These are phyloP conservation scores for Pestalotiopsis sp. DNA, from an alignment of 2,329 filamentous ascomycete species.

Conservation along the genomic window DNA sequence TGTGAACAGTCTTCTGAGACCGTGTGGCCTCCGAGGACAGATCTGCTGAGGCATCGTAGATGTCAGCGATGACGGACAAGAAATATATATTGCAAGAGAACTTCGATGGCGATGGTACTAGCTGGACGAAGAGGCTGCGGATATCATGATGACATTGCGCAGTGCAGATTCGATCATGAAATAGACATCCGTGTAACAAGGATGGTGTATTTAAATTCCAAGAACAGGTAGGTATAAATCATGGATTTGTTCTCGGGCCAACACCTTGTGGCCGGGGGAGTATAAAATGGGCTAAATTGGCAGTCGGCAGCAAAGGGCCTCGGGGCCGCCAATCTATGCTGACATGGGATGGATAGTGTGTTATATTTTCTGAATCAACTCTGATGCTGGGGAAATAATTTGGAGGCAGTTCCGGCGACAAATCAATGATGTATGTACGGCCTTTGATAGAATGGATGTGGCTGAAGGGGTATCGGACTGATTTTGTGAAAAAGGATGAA, in stretches of 20 bases:
- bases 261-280: not conserved
- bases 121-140: not conserved
- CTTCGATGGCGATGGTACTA: not conserved
- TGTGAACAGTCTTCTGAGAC: conserved; percentile 7
- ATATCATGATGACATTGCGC: not conserved
- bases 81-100: not conserved
- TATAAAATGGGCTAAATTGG: conserved; percentile 5
- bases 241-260: not conserved
- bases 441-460: no score
- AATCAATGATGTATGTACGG: not conserved
- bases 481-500: no score
- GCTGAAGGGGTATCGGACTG: no score
- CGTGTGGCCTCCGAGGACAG: not conserved
- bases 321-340: not conserved
- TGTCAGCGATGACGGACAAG: not conserved
- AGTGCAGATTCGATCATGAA: not conserved
- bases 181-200: not conserved
- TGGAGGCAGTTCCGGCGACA: not conserved
- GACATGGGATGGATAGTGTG: not conserved
- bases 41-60: conserved; percentile 7
- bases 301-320: not conserved
- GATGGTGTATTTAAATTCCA: not conserved
- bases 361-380: not conserved
- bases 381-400: not conserved
- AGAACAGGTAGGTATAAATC: not conserved